These are phyloP conservation scores for Thelonectria rubi DNA, from an alignment of 2,329 filamentous ascomycete genomes.

Conservation along the genomic window DNA sequence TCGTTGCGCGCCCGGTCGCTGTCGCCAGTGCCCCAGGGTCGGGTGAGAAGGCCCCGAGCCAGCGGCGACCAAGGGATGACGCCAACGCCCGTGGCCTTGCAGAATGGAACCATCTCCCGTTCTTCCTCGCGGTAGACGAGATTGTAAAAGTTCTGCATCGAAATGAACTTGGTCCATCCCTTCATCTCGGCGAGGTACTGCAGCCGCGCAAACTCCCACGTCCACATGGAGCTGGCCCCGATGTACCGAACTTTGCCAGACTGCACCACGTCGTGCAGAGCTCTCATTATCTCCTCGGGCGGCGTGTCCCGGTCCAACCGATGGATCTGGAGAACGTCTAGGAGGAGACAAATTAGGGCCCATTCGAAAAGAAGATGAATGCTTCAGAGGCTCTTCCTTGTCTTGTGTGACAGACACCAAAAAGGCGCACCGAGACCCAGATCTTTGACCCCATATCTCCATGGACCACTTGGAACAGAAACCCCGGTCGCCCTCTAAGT, in stretches of 20 bases:
- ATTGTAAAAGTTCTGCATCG: slow-evolving; percentile 67
- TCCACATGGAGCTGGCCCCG: slow-evolving; percentile 59
- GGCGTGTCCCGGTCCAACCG: slow-evolving; percentile 60
- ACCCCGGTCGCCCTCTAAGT: slow-evolving; percentile 25
- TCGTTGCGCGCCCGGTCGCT: slow-evolving; percentile 27
- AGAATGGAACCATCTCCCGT: slow-evolving; percentile 54
- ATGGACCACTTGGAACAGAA: slow-evolving; percentile 24
- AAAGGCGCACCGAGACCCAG: slow-evolving; percentile 6
- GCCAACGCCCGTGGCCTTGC: slow-evolving; percentile 54
- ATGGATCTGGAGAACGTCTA: slow-evolving; percentile 68
- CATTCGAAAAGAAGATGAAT: slow-evolving; percentile 43
- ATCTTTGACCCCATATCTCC: slow-evolving; percentile 5
- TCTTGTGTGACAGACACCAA: slow-evolving; percentile 3
- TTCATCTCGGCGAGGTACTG: slow-evolving; percentile 62
- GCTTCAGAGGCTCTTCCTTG: background rate
- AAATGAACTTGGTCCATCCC: slow-evolving; percentile 65
- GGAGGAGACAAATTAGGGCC: slow-evolving; percentile 15
- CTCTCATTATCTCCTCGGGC: slow-evolving; percentile 64
- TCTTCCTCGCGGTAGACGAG: slow-evolving; percentile 67
- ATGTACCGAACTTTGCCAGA: slow-evolving; percentile 64
- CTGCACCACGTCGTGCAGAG: slow-evolving; percentile 65
- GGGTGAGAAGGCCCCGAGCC: slow-evolving; percentile 42
- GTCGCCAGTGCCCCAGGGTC: slow-evolving; percentile 33
- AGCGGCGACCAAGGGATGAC: slow-evolving; percentile 49
- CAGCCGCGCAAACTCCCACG: slow-evolving; percentile 58